A percentile compares a stretch with the other conserved stretches of the same genome.
Evolutionary conservation across 768 basidiomycete species (phyloP).

Genomic region (Auricularia sp.): DNA sequence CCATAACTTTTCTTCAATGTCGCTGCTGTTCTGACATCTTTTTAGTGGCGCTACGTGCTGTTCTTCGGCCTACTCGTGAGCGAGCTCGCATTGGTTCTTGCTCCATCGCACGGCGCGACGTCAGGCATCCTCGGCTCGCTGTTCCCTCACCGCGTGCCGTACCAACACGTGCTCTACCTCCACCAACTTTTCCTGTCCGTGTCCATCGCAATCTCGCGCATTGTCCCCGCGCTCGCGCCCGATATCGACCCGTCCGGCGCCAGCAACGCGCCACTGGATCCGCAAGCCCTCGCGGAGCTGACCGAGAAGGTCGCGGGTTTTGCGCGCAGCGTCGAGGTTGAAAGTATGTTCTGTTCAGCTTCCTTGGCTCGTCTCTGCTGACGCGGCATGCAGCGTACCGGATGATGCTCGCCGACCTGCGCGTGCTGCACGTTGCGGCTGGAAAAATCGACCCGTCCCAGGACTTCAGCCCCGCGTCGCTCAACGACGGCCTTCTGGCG

Average conservation of each 20-base stretch:
- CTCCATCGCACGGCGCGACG: constrained; percentile 31
- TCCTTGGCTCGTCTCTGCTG: neutral
- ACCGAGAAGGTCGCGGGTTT: neutral
- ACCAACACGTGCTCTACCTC: constrained; percentile 69
- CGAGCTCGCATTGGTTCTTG: constrained; percentile 58
- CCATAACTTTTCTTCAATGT: constrained; percentile 10
- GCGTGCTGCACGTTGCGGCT: neutral
- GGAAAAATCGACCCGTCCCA: neutral
- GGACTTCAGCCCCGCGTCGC: neutral
- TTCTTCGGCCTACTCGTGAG: constrained; percentile 49
- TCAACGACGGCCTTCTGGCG: neutral
- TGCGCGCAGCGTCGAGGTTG: constrained; percentile 3
- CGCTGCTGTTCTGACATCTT: neutral
- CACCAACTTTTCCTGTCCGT: constrained; percentile 70
- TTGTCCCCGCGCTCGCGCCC: constrained; percentile 60
- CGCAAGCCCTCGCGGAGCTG: neutral
- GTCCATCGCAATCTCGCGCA: constrained; percentile 59
- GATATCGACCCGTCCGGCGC: neutral
- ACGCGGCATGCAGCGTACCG: neutral
- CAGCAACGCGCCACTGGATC: neutral
- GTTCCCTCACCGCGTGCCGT: constrained; percentile 58
- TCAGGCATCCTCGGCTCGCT: constrained; percentile 26
- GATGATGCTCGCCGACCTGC: neutral
- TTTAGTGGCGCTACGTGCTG: constrained; percentile 73
- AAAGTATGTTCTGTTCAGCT: neutral